Evolutionary conservation across 768 basidiomycete species (phyloP).

Genomic region (Coprinopsis cinerea): DNA sequence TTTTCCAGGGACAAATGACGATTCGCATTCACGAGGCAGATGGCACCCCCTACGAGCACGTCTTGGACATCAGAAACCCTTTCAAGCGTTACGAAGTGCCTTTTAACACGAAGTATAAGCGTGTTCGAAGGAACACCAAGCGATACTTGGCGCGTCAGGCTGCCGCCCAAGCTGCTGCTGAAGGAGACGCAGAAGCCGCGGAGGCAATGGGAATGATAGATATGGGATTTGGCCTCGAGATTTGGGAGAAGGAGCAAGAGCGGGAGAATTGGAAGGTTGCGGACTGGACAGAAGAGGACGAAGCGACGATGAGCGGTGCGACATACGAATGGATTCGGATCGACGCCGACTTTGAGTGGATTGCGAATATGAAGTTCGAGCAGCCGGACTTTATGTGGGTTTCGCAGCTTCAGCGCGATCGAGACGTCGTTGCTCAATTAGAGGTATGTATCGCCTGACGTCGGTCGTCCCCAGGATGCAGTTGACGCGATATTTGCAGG

Average conservation of each 20-base stretch:
- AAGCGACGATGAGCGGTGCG: slow-evolving; percentile 87
- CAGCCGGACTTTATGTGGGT: slow-evolving; percentile 99
- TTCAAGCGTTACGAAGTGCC: slow-evolving; percentile 97
- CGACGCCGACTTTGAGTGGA: slow-evolving; percentile 99
- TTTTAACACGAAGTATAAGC: slow-evolving; percentile 98
- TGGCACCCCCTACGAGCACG: slow-evolving; percentile 98
- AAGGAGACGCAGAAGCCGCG: slow-evolving; percentile 86
- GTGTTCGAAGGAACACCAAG: slow-evolving; percentile 91
- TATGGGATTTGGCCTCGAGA: slow-evolving; percentile 87
- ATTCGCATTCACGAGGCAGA: slow-evolving; percentile 99
- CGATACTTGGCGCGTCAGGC: slow-evolving; percentile 92
- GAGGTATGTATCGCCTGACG: slow-evolving; percentile 63
- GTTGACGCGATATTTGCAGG: slow-evolving; percentile 47
- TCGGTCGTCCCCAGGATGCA: no score
- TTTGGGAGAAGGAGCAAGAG: slow-evolving; percentile 95
- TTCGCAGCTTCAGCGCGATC: slow-evolving; percentile 88
- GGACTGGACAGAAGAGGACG: slow-evolving; percentile 97
- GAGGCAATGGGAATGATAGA: slow-evolving; percentile 93
- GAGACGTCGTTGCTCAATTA: slow-evolving; percentile 94
- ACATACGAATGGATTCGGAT: slow-evolving; percentile 99
- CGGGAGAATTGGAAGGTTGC: slow-evolving; percentile 94
- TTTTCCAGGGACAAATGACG: slow-evolving; percentile 85
- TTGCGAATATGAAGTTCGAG: slow-evolving; percentile 85
- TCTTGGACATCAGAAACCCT: slow-evolving; percentile 79
- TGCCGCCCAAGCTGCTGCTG: slow-evolving; percentile 87